phyloP scores from a whole-genome alignment of 1,284 basidiomycete species.

The Malassezia japonica region DNA sequence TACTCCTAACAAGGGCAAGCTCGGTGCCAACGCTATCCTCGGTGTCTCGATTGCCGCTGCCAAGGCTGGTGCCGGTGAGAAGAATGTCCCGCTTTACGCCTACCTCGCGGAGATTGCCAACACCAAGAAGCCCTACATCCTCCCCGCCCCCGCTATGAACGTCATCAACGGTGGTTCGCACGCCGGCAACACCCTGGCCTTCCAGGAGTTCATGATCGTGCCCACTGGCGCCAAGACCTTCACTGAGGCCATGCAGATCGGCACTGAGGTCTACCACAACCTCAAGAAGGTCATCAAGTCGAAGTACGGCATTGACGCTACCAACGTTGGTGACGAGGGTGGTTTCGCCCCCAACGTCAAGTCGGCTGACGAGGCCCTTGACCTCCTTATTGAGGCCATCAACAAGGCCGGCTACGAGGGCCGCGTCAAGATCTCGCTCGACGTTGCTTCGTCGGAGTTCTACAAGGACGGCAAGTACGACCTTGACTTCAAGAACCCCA shows the following conservation, averaged over 20 bases:
- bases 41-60: conserved; percentile 94
- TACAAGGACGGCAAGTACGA: conserved; percentile 99
- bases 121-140: conserved; percentile 72
- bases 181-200: conserved; percentile 90
- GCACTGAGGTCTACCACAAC: conserved; percentile 95
- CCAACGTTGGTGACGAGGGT: conserved; percentile 99
- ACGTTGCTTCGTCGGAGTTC: conserved; percentile 98
- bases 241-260: conserved; percentile 96
- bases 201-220: conserved; percentile 90
- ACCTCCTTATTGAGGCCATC: conserved; percentile 90
- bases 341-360: conserved; percentile 97
- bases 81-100: conserved; percentile 82
- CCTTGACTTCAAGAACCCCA: conserved; percentile 98
- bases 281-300: conserved; percentile 98
- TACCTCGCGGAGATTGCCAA: conserved; percentile 92
- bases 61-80: conserved; percentile 67
- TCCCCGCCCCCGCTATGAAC: conserved; percentile 72
- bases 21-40: conserved; percentile 98
- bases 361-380: conserved; percentile 92
- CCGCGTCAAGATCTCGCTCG: conserved; percentile 96
- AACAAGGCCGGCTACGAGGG: conserved; percentile 95
- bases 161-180: conserved; percentile 99
- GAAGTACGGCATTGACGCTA: conserved; percentile 96
- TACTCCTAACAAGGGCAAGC: conserved; percentile 96
- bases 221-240: conserved; percentile 97